Evolutionary conservation across 495 filamentous ascomycete species (phyloP), one percentile per base, ranked within the genome.

Genomic region (Aspergillus conjunctus): DNA sequence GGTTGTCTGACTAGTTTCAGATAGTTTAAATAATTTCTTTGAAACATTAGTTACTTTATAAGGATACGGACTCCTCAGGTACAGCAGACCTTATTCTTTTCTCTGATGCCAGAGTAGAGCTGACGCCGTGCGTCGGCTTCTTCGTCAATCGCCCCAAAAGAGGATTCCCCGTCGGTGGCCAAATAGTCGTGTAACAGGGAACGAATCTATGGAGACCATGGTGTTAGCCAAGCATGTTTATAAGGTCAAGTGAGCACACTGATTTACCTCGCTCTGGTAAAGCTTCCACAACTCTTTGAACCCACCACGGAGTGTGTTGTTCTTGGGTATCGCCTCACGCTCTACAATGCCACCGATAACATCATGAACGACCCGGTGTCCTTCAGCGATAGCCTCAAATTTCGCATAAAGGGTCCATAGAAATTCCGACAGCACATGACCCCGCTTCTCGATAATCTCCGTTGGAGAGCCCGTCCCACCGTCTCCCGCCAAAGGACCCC

Each of bases 261-360:
- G 6, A 45, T 72, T 62, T 72, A 87, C 85, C 73, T 91, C 88
- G 67, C 87, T 90, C 63, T 91, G 88, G 62, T 90, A 86, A 22
- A 99, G 80, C 62, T 97, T 95, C 94, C 94, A 99, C 53, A 97
- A 76, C 73, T 96, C 93, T 60, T 89, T 90, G 68, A 97, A 96
- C 34, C 91, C 89, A 55, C 90, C 85, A 4, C 86, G 85, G 48
- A 96, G 81, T 1, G 79, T 74, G 49, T 80, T 75, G 14, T 73
- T 68, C 51, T 83, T 82, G 10, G 67, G 66, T 2, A 90, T 79
- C 8, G 81, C 82, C 59, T 97, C 90, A 41, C 93, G 85, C 60
- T 87, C 85, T 37, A 91, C 81, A 63, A 98, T 91, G 0, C 86
- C 90, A 44, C 85, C 85, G 61, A 97, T 84, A 46, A 93, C 87